These are phyloP conservation scores for Dispira simplex DNA, from an alignment of 192 early-diverging fungal genomes.

Conservation along the genomic window DNA sequence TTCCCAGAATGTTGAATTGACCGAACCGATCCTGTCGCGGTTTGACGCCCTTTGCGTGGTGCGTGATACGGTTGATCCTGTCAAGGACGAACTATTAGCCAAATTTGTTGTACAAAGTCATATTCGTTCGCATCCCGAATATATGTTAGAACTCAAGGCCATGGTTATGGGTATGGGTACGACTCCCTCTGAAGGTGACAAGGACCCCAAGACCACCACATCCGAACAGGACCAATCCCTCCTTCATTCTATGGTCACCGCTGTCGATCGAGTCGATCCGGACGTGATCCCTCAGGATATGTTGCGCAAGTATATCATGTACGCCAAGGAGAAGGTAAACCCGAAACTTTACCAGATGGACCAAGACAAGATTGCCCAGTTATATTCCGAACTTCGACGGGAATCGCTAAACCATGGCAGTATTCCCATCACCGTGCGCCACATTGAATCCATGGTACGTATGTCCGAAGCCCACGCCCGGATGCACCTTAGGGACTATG, in stretches of 20 bases:
- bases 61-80: slow-evolving; percentile 79
- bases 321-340: slow-evolving; percentile 56
- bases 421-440: slow-evolving; percentile 79
- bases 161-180: slow-evolving; percentile 24
- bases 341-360: slow-evolving; percentile 76
- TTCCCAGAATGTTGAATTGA: slow-evolving; percentile 94
- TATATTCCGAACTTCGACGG: slow-evolving; percentile 83
- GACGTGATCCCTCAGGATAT: slow-evolving; percentile 61
- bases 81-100: slow-evolving; percentile 79
- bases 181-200: slow-evolving; percentile 34
- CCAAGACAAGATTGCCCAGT: slow-evolving; percentile 59
- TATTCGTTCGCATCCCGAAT: slow-evolving; percentile 72
- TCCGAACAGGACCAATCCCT: neutral
- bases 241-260: slow-evolving; percentile 7
- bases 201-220: slow-evolving; percentile 19
- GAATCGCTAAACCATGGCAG: slow-evolving; percentile 67
- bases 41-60: slow-evolving; percentile 97
- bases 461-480: slow-evolving; percentile 80
- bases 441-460: slow-evolving; percentile 75
- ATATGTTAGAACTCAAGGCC: slow-evolving; percentile 15
- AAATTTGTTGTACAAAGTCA: slow-evolving; percentile 90
- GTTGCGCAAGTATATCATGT: slow-evolving; percentile 80
- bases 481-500: slow-evolving; percentile 90
- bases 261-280: slow-evolving; percentile 6
- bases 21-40: slow-evolving; percentile 96